Base-by-base conservation (phyloP, 1,139 yeast species). In the Zhuliangozyma blackwelliae region DNA sequence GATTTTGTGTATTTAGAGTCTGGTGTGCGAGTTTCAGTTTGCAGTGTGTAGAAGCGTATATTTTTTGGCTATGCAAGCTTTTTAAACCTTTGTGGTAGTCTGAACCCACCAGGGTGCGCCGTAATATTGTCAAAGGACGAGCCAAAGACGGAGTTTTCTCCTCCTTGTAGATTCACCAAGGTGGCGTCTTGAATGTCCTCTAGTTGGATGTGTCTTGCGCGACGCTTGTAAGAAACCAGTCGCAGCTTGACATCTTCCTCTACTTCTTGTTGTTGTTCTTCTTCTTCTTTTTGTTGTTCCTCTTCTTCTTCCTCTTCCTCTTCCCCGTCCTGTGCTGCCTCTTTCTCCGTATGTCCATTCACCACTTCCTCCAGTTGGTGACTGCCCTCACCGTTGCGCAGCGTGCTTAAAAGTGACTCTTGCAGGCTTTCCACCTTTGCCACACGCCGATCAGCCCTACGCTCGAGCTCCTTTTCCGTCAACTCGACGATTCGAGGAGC, bases 401-500 rank as follows among this genome's bases (percentile, higher is more conserved):
- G 7, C 22, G 22, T 21, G 22, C 22, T 21, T n/a, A n/a, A n/a
- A n/a, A n/a, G n/a, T n/a, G n/a, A n/a, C n/a, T n/a, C n/a, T n/a
- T n/a, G n/a, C n/a, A n/a, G n/a, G n/a, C n/a, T n/a, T n/a, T n/a
- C n/a, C n/a, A n/a, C n/a, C n/a, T n/a, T n/a, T n/a, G n/a, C n/a
- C n/a, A n/a, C n/a, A n/a, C n/a, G n/a, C n/a, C n/a, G n/a, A n/a
- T n/a, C n/a, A n/a, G n/a, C n/a, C n/a, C n/a, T 21, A 7, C 22
- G 22, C 5, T 21, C 7, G 7, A 21, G 22, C 22, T 7, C 7
- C 22, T 21, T 21, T 21, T 21, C 7, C 22, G 22, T 5, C 22
- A 22, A 10, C 20, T 37, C 31, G 8, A 31, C 13, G 10, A 59
- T 46, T 36, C 43, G 48, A 1, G 71, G 71, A 5, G 63, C 54